Percentiles rank a stretch among this genome's conserved stretches.
Conservation (phyloP, 2,329 filamentous ascomycete genomes). For the Seiridium cupressi region DNA sequence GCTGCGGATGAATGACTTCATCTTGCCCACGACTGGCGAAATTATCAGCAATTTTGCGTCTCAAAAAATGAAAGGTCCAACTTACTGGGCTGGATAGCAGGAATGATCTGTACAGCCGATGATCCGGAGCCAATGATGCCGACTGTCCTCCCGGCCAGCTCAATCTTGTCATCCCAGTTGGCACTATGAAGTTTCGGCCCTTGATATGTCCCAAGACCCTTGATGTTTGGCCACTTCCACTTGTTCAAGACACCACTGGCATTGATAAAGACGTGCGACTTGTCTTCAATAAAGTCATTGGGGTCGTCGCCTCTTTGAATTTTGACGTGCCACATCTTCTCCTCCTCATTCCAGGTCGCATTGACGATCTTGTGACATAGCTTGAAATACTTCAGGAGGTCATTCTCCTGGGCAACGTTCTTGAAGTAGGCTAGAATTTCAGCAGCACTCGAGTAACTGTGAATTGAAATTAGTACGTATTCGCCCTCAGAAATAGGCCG, state of each 20-base stretch:
- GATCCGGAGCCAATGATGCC: neutral
- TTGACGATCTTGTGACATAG: neutral
- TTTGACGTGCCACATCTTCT: neutral
- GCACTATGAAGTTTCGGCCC: neutral
- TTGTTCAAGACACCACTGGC: constrained; percentile 5
- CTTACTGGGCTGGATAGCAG: neutral
- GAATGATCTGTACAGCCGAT: constrained; percentile 1
- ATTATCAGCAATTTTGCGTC: too few species aligned
- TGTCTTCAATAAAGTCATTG: neutral
- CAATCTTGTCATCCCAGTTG: constrained; percentile 3
- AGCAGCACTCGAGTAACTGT: neutral
- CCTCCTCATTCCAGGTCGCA: neutral
- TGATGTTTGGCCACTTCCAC: constrained; percentile 13
- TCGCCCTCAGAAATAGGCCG: neutral
- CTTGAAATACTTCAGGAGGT: neutral
- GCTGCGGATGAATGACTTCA: constrained; percentile 29
- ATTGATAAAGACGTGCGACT: neutral
- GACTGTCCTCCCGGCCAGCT: neutral
- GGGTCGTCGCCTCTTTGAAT: neutral
- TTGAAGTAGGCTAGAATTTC: constrained; percentile 2
- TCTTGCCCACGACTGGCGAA: neutral
- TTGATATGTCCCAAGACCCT: constrained; percentile 14
- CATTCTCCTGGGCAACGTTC: neutral
- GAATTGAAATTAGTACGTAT: neutral
- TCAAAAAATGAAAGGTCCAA: neutral